Conservation (phyloP, 2,329 filamentous ascomycete species). For the Monosporascus sp. region DNA sequence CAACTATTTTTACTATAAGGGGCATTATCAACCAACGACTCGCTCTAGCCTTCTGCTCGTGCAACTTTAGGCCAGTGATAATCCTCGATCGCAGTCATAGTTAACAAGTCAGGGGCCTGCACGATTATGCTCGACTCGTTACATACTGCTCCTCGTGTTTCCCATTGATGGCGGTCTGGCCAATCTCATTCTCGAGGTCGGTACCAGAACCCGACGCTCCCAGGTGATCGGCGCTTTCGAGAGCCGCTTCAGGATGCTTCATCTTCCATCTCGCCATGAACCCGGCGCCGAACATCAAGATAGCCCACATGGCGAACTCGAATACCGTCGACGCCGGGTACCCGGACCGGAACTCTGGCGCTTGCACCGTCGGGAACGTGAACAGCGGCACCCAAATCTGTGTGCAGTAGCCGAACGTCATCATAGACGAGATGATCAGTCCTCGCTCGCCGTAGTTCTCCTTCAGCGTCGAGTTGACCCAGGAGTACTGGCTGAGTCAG, state of each 20-base stretch:
- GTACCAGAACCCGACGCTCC: no score
- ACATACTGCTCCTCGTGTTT: no score
- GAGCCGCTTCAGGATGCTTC: background rate
- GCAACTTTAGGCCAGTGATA: no score
- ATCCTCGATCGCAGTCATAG: no score
- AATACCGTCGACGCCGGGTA: conserved; percentile 21
- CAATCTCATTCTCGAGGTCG: no score
- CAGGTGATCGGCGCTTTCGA: no score
- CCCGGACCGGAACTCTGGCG: conserved; percentile 19
- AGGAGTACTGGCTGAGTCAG: conserved; percentile 19
- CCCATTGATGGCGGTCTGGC: no score
- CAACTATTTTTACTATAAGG: no score
- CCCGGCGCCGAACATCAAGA: conserved; percentile 21
- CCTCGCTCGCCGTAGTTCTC: conserved; percentile 27
- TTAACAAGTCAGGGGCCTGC: no score
- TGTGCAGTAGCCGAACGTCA: conserved; percentile 27
- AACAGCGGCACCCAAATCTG: conserved; percentile 25
- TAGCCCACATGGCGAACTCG: conserved; percentile 21
- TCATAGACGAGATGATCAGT: conserved; percentile 28
- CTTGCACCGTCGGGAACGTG: conserved; percentile 22
- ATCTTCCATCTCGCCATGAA: conserved; percentile 23
- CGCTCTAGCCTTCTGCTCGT: no score
- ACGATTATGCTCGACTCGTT: no score
- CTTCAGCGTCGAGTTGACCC: conserved; percentile 26
- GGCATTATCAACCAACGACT: no score